phyloP scores from a whole-genome alignment of 345 rosid species.

The Mangifera indica region DNA sequence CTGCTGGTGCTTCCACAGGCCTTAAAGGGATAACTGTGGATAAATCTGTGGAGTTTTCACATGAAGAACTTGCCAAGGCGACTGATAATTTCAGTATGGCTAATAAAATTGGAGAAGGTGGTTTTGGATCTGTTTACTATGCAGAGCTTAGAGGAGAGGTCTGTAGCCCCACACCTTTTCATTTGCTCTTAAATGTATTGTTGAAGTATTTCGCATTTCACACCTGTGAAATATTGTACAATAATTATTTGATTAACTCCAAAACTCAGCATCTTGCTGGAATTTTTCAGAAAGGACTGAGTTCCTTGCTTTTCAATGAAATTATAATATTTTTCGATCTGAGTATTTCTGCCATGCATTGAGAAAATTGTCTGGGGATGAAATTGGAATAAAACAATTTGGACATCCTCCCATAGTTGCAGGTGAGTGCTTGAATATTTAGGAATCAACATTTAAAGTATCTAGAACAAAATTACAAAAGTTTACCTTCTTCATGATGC shows the following conservation, averaged over 20 bases:
- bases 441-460: background rate
- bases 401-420: background rate
- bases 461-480: background rate
- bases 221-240: background rate
- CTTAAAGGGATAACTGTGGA: conserved; percentile 70
- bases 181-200: conserved; percentile 3
- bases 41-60: conserved; percentile 81
- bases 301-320: background rate
- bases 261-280: conserved; percentile 5
- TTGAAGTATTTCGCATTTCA: conserved; percentile 2
- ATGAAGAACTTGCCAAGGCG: conserved; percentile 88
- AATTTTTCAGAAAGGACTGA: background rate
- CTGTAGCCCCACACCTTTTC: conserved; percentile 16
- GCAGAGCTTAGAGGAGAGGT: conserved; percentile 98
- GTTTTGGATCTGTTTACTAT: conserved; percentile 87
- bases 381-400: background rate
- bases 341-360: background rate
- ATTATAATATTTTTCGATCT: background rate
- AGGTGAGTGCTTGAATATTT: background rate
- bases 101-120: conserved; percentile 89
- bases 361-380: background rate
- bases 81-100: conserved; percentile 82
- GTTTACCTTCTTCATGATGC: background rate
- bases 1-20: conserved; percentile 37
- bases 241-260: background rate